Evolutionary conservation across 2,329 filamentous ascomycete species (phyloP).

Genomic region (Colletotrichum sp.): DNA sequence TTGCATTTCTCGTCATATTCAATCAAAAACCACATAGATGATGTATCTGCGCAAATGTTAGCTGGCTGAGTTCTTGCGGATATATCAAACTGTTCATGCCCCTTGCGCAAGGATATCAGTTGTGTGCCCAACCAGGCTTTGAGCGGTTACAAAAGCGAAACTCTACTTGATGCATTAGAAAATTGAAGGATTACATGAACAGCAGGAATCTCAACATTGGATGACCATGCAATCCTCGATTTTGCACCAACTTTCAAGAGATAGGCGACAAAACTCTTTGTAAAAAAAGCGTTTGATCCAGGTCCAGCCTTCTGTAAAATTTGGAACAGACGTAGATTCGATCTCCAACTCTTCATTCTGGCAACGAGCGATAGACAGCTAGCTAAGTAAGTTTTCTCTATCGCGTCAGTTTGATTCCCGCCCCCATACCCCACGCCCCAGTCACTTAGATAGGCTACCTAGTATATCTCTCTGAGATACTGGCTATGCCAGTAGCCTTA

Average conservation of each 20-base stretch:
- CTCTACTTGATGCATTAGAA: accelerated
- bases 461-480: neutral
- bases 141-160: neutral
- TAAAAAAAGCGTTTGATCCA: neutral
- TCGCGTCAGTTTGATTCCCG: accelerated
- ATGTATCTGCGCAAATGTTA: neutral
- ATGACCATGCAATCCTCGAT: neutral
- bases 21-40: accelerated
- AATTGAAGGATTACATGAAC: neutral
- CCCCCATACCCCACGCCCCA: neutral
- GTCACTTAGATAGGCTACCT: neutral
- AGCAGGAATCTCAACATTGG: neutral
- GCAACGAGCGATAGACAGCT: neutral
- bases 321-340: neutral
- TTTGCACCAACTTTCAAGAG: accelerated
- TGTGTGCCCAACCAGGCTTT: neutral
- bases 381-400: neutral
- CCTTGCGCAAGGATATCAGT: neutral
- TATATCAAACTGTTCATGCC: neutral
- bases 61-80: neutral
- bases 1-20: neutral
- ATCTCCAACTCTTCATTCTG: neutral
- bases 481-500: neutral
- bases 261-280: neutral
- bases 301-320: neutral